These are phyloP conservation scores for Zymoseptoria crescenta DNA, from an alignment of 2,329 filamentous ascomycete genomes.

Conservation along the genomic window DNA sequence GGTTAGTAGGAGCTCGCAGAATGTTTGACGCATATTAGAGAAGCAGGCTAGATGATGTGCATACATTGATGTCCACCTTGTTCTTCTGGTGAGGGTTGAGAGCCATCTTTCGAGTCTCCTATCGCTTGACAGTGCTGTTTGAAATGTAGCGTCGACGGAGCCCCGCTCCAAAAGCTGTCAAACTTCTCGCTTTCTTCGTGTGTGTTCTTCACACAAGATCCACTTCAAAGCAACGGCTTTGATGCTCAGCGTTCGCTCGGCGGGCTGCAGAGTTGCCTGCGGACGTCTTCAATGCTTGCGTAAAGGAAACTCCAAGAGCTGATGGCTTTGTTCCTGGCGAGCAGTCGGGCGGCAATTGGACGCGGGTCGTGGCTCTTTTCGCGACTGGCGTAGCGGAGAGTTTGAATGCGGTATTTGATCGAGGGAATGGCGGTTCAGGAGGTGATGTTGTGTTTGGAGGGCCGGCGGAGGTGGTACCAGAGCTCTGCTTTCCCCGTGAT, in stretches of 20 bases:
- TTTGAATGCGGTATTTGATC: not conserved
- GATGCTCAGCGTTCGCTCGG: not conserved
- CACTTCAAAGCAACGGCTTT: not conserved
- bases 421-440: not conserved
- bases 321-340: not conserved
- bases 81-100: slow-evolving; percentile 97
- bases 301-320: not conserved
- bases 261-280: not conserved
- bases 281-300: not conserved
- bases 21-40: not conserved
- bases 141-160: not conserved
- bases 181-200: not conserved
- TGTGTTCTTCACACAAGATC: not conserved
- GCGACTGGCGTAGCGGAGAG: not conserved
- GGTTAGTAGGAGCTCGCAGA: not conserved
- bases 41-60: slow-evolving; percentile 31
- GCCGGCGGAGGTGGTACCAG: not conserved
- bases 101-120: slow-evolving; percentile 10
- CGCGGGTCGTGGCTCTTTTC: no score
- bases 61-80: slow-evolving; percentile 92
- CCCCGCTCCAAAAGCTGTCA: not conserved
- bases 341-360: not conserved
- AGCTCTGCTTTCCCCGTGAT: not conserved
- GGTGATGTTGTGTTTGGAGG: not conserved
- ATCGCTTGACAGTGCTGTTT: not conserved